These are phyloP conservation scores for Colletotrichum truncatum DNA, from an alignment of 2,329 filamentous ascomycete species.

Conservation along the genomic window DNA sequence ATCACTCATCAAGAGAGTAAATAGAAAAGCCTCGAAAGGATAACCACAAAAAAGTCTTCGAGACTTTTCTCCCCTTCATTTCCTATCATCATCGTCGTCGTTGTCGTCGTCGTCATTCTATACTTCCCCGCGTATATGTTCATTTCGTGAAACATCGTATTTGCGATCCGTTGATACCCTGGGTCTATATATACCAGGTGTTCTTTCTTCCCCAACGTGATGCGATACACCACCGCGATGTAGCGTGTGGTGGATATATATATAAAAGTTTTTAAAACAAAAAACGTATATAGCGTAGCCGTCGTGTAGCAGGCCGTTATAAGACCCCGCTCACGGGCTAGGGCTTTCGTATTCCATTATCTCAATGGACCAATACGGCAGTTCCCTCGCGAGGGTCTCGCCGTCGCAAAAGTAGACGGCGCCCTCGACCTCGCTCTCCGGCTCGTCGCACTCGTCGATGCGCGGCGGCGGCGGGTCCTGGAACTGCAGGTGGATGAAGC, in stretches of 20 bases:
- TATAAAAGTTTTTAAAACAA: neutral
- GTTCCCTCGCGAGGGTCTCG: conserved; percentile 54
- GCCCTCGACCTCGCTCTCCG: conserved; percentile 52
- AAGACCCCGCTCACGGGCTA: conserved; percentile 6
- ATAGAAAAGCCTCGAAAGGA: too few relatives aligned
- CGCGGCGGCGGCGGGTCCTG: conserved; percentile 58
- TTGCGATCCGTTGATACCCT: neutral
- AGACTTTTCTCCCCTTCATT: neutral
- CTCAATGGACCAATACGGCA: conserved; percentile 60
- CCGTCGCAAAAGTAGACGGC: conserved; percentile 26
- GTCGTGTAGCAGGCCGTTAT: neutral
- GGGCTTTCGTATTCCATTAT: conserved; percentile 52
- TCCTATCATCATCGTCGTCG: neutral
- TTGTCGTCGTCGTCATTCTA: neutral
- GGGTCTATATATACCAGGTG: too few relatives aligned
- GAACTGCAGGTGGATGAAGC: conserved; percentile 51
- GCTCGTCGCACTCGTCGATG: conserved; percentile 64
- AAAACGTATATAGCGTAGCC: conserved; percentile 9
- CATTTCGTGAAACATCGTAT: neutral
- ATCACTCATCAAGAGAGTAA: neutral
- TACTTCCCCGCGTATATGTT: neutral
- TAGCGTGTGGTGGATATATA: conserved; percentile 5
- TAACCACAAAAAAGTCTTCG: neutral
- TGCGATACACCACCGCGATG: too few relatives aligned
- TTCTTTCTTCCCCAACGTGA: too few relatives aligned